phyloP scores from a whole-genome alignment of 2,329 filamentous ascomycete species.

The Bimuria novae-zelandiae region DNA sequence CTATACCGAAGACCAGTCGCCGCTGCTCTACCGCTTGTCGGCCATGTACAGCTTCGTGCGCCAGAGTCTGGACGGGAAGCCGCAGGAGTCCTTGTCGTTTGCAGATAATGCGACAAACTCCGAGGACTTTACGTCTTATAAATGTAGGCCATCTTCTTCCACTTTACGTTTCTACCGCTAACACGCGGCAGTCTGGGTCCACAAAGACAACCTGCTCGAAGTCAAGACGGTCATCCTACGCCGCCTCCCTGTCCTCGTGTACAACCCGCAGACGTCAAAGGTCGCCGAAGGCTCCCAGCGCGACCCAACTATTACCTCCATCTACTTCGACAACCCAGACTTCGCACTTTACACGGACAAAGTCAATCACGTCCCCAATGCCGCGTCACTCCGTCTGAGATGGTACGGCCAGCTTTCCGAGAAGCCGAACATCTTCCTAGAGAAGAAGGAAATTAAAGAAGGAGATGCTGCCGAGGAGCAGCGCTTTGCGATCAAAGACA shows the following conservation, averaged over 20 bases:
- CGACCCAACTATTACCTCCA: constrained; percentile 89
- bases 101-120: constrained; percentile 48
- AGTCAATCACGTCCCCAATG: constrained; percentile 74
- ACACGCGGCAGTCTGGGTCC: constrained; percentile 77
- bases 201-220: constrained; percentile 92
- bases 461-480: constrained; percentile 78
- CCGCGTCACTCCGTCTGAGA: constrained; percentile 80
- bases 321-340: constrained; percentile 90
- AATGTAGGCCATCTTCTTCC: constrained; percentile 63
- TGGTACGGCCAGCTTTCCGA: constrained; percentile 88
- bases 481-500: constrained; percentile 86
- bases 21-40: constrained; percentile 83
- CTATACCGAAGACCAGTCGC: constrained; percentile 93
- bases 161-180: constrained; percentile 26
- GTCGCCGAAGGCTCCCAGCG: constrained; percentile 75
- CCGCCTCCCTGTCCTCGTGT: constrained; percentile 86
- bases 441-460: constrained; percentile 84
- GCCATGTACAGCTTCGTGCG: constrained; percentile 95
- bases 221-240: constrained; percentile 95
- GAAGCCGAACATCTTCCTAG: constrained; percentile 79
- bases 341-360: constrained; percentile 89
- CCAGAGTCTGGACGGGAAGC: constrained; percentile 72
- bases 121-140: constrained; percentile 82
- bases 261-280: constrained; percentile 85
- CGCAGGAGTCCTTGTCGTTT: constrained; percentile 50